phyloP scores from a whole-genome alignment of 2,329 filamentous ascomycete genomes.

The Graphilbum sp. region DNA sequence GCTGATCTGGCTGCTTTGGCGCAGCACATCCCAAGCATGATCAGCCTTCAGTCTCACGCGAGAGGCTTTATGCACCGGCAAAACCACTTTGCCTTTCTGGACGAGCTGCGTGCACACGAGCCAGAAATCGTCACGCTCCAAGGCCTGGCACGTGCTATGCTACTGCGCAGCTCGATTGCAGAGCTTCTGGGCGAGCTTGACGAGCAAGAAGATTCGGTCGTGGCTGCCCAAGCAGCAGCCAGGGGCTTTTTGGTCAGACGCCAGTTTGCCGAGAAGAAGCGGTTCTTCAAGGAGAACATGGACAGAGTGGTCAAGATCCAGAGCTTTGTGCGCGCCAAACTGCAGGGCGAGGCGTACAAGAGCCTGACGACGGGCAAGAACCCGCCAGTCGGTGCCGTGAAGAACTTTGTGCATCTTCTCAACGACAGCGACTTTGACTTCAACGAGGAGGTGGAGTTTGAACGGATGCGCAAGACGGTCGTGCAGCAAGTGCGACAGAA shows the following conservation, averaged over 20 bases:
- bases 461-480: constrained; percentile 84
- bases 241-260: constrained; percentile 59
- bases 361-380: constrained; percentile 92
- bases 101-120: constrained; percentile 52
- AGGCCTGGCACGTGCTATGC: constrained; percentile 59
- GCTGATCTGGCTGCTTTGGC: constrained; percentile 38
- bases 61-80: constrained; percentile 51
- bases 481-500: constrained; percentile 96
- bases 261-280: constrained; percentile 68
- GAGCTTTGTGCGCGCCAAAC: constrained; percentile 84
- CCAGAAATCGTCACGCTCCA: constrained; percentile 56
- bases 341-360: constrained; percentile 96
- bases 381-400: constrained; percentile 88
- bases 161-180: constrained; percentile 59
- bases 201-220: constrained; percentile 61
- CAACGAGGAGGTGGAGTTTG: constrained; percentile 95
- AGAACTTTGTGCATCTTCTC: constrained; percentile 92
- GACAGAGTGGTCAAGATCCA: constrained; percentile 97
- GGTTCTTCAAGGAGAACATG: constrained; percentile 92
- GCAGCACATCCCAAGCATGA: constrained; percentile 38
- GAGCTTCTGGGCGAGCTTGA: constrained; percentile 62
- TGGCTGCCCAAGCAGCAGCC: constrained; percentile 57
- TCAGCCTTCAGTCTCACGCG: constrained; percentile 47
- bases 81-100: constrained; percentile 44
- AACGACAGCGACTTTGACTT: constrained; percentile 99